phyloP scores from a whole-genome alignment of 192 early-diverging fungal species.

The Linnemannia exigua region DNA sequence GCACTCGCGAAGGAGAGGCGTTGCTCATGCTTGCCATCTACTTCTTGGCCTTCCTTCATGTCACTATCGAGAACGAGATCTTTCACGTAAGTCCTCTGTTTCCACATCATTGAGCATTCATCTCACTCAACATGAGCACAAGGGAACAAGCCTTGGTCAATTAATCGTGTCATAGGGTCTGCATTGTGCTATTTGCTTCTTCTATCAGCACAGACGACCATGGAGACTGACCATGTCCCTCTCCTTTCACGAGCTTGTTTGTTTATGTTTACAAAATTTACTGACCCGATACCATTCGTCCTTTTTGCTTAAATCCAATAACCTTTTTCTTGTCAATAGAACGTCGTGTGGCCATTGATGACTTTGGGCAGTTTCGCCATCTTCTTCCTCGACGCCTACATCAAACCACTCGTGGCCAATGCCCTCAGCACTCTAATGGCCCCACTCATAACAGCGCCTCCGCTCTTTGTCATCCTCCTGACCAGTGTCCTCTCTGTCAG shows the following conservation, averaged over 20 bases:
- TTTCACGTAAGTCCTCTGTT: slow-evolving; percentile 37
- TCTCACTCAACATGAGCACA: not conserved
- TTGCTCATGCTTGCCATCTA: slow-evolving; percentile 52
- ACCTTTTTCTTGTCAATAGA: slow-evolving; percentile 15
- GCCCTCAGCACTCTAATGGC: slow-evolving; percentile 4
- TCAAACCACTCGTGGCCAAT: slow-evolving; percentile 3
- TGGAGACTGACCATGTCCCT: not conserved
- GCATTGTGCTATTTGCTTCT: not conserved
- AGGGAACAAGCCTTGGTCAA: not conserved
- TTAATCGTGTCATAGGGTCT: not conserved
- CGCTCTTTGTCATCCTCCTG: slow-evolving; percentile 27
- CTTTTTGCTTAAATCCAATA: not conserved
- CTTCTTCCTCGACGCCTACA: slow-evolving; percentile 44
- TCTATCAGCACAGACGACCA: not conserved
- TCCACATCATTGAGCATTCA: too few relatives aligned
- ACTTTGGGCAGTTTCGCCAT: slow-evolving; percentile 41
- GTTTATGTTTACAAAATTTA: not conserved
- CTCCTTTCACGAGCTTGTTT: not conserved
- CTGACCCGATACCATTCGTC: not conserved
- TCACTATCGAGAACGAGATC: slow-evolving; percentile 51
- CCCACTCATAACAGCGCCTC: slow-evolving; percentile 23
- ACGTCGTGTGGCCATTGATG: slow-evolving; percentile 51
- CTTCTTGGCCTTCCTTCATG: slow-evolving; percentile 55
- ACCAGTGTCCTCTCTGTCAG: slow-evolving; percentile 1
- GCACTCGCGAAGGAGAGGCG: slow-evolving; percentile 51